phyloP scores from a whole-genome alignment of 768 basidiomycete genomes.

The Termitomyces sp. region DNA sequence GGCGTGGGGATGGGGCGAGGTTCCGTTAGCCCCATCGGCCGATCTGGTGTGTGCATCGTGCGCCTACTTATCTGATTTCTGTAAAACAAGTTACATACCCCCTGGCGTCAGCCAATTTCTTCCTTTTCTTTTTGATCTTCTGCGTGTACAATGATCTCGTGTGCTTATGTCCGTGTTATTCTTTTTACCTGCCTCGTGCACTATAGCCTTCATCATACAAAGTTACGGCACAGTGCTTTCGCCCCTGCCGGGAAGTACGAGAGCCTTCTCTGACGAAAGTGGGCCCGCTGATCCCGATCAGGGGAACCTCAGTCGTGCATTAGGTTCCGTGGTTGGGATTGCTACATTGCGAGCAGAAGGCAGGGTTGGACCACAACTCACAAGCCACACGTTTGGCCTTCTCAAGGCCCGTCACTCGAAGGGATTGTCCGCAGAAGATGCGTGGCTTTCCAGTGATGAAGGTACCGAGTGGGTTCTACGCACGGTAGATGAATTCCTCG shows the following conservation, averaged over 20 bases:
- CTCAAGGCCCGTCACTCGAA: slow-evolving; percentile 71
- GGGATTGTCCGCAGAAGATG: slow-evolving; percentile 61
- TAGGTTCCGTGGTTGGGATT: slow-evolving; percentile 81
- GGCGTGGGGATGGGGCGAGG: slow-evolving; percentile 15
- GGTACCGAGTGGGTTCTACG: slow-evolving; percentile 87
- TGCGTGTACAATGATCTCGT: slow-evolving; percentile 5
- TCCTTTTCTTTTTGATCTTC: slow-evolving; percentile 8
- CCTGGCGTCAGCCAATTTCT: slow-evolving; percentile 2
- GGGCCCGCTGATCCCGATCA: slow-evolving; percentile 48
- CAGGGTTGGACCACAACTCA: slow-evolving; percentile 81
- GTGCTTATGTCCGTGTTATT: slow-evolving; percentile 13
- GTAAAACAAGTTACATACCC: neutral
- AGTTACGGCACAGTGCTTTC: slow-evolving; percentile 75
- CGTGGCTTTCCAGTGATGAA: slow-evolving; percentile 79
- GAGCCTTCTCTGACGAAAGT: slow-evolving; percentile 34
- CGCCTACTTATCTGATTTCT: slow-evolving; percentile 24
- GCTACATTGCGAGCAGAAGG: slow-evolving; percentile 83
- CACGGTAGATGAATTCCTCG: slow-evolving; percentile 74
- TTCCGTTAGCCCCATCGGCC: slow-evolving; percentile 16
- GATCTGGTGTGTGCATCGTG: slow-evolving; percentile 16
- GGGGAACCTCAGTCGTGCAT: slow-evolving; percentile 78
- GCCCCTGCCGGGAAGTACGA: slow-evolving; percentile 58
- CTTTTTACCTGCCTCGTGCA: slow-evolving; percentile 9
- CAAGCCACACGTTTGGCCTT: slow-evolving; percentile 84
- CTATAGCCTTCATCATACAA: slow-evolving; percentile 80